These are phyloP conservation scores for Aspergillus coremiiformis DNA, from an alignment of 495 filamentous ascomycete species.

Conservation along the genomic window DNA sequence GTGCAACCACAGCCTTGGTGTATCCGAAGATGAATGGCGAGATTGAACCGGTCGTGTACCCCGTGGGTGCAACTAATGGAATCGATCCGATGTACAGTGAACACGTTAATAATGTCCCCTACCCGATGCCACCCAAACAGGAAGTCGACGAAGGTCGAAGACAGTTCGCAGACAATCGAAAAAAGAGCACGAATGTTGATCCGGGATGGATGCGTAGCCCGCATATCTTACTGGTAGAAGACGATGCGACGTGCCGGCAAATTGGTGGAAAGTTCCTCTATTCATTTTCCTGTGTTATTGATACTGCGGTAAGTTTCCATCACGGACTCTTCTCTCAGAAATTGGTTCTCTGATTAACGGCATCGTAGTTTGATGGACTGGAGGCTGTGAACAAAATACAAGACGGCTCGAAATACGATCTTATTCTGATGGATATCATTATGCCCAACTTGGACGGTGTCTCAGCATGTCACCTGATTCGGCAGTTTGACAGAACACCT, in stretches of 20 bases:
- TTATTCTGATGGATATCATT: constrained; percentile 98
- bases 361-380: constrained; percentile 68
- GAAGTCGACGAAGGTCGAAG: constrained; percentile 47
- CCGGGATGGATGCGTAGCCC: constrained; percentile 77
- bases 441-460: constrained; percentile 97
- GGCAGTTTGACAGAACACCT: constrained; percentile 80
- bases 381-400: constrained; percentile 93
- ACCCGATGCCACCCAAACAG: constrained; percentile 56
- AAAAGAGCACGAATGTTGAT: constrained; percentile 63
- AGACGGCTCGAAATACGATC: constrained; percentile 72
- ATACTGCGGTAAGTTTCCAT: constrained; percentile 79
- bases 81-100: constrained; percentile 94
- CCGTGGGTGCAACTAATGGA: constrained; percentile 78
- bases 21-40: constrained; percentile 52
- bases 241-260: constrained; percentile 86
- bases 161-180: constrained; percentile 48
- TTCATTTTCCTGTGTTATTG: constrained; percentile 80
- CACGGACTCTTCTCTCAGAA: constrained; percentile 21
- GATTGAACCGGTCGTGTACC: constrained; percentile 79
- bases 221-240: constrained; percentile 85
- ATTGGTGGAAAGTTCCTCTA: constrained; percentile 94
- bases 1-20: constrained; percentile 26
- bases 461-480: constrained; percentile 87
- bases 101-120: constrained; percentile 89
- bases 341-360: constrained; percentile 13